Base-by-base conservation (phyloP, 306 rosid species). In the Sesbania bispinosa region DNA sequence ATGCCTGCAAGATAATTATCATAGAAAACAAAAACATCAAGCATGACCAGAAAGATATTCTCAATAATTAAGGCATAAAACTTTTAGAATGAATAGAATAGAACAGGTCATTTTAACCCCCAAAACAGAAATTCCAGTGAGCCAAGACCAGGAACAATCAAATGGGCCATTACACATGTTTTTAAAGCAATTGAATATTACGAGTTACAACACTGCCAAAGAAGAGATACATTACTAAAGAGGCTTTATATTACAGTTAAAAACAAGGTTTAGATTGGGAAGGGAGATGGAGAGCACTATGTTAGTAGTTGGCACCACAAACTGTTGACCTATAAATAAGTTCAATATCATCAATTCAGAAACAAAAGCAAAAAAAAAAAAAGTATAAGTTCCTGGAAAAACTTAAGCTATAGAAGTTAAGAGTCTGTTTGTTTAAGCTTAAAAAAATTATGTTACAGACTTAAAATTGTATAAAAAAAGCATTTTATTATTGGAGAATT, bases 1-100 rank as follows among this genome's bases (percentile, higher is more conserved):
- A 91, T 86, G 55, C 99, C 99, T 94, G 84, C 83, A 66, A 73
- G 61, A 83, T 55, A 11, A 71, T 61, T 21, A 74, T 61, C 54
- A 75, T 32, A 20, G 32, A 32, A 59, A 72, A 53, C 29, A 53
- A 48, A 74, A 82, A 10, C 45, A 76, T 60, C 69, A 54, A 20
- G 80, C 69, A 73, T 33, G 69, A 30, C 26, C 5, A 75, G 51
- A 75, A 32, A 53, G 8, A 24, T 41, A 26, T 21, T 52, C 32
- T 26, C 46, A 62, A 7, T 38, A n/a, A 41, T 16, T 59, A 66
- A 51, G 74, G 52, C 62, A 60, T 47, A 33, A 19, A 65, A 7
- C 59, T 53, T 41, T 51, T 10, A 27, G 61, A n/a, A n/a, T n/a
- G n/a, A 71, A 77, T 21, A n/a, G 53, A 50, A 15, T 15, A 69